Conservation (phyloP, 1,139 yeast species). For the Williopsis jadinii region DNA sequence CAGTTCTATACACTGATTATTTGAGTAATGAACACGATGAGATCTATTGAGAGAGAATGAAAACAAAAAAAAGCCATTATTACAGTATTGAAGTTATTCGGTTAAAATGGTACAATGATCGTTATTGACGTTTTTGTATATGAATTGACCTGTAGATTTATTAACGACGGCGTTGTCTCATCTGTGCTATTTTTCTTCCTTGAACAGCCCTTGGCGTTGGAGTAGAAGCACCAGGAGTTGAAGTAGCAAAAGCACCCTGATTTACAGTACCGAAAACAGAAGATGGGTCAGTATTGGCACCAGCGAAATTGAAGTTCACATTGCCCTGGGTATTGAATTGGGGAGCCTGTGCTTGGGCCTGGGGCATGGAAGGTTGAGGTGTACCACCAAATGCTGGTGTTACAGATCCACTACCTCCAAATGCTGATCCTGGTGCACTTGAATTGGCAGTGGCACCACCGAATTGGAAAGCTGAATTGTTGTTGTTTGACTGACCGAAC, state of each 20-base stretch:
- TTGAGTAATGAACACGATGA: too few species aligned
- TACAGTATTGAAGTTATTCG: too few species aligned
- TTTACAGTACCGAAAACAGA: conserved; percentile 13
- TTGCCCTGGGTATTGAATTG: conserved; percentile 4
- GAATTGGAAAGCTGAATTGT: conserved; percentile 13
- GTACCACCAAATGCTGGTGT: conserved; percentile 9
- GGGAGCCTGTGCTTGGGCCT: conserved; percentile 3
- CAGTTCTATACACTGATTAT: too few species aligned
- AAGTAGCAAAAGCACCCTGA: conserved; percentile 10
- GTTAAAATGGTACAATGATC: too few species aligned
- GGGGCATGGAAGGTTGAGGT: conserved; percentile 2
- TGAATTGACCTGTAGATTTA: too few species aligned
- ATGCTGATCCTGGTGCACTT: conserved; percentile 4
- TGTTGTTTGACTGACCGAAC: conserved; percentile 10
- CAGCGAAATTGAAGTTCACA: conserved; percentile 8
- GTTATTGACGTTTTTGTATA: too few species aligned
- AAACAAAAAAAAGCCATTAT: too few species aligned
- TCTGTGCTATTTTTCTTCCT: conserved; percentile 22
- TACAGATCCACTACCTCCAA: conserved; percentile 2
- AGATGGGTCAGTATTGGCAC: conserved; percentile 4
- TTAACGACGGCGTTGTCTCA: conserved; percentile 22
- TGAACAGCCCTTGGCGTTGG: conserved; percentile 8
- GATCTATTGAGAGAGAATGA: too few species aligned
- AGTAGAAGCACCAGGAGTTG: conserved; percentile 12
- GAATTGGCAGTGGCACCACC: conserved; percentile 4